A percentile compares a stretch with the other conserved stretches of the same genome.
phyloP scores from a whole-genome alignment of 2,329 filamentous ascomycete genomes.

The Xylaria arbuscula region DNA sequence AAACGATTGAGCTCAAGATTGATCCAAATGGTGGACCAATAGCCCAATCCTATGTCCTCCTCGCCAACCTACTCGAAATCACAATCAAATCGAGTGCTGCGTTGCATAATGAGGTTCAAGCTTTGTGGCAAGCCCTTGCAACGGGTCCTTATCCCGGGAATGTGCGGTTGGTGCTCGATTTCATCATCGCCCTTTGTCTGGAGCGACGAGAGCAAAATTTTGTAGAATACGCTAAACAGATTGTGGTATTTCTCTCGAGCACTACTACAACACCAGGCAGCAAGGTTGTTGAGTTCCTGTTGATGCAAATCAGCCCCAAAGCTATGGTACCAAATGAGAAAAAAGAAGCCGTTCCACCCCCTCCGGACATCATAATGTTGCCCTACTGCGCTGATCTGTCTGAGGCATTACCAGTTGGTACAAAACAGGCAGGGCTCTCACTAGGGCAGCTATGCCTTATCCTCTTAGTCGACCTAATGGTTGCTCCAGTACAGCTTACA shows the following conservation, averaged over 20 bases:
- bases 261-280: conserved; percentile 78
- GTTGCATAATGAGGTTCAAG: conserved; percentile 96
- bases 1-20: conserved; percentile 89
- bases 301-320: conserved; percentile 91
- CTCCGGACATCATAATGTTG: conserved; percentile 77
- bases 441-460: conserved; percentile 94
- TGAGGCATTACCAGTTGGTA: conserved; percentile 82
- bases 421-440: conserved; percentile 92
- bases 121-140: conserved; percentile 94
- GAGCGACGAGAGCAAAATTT: conserved; percentile 97
- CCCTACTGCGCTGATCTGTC: conserved; percentile 91
- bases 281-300: conserved; percentile 92
- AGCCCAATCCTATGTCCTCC: conserved; percentile 90
- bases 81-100: conserved; percentile 91
- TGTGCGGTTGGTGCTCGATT: conserved; percentile 92
- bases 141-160: conserved; percentile 94
- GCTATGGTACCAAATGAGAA: conserved; percentile 97
- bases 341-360: conserved; percentile 72
- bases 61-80: conserved; percentile 95
- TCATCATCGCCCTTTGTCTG: conserved; percentile 93
- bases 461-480: conserved; percentile 93
- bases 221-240: conserved; percentile 97
- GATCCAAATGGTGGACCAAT: conserved; percentile 93
- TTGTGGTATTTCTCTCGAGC: conserved; percentile 94
- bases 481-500: conserved; percentile 84